Conservation (phyloP, 345 rosid genomes). For the Clarkia xantiana region DNA sequence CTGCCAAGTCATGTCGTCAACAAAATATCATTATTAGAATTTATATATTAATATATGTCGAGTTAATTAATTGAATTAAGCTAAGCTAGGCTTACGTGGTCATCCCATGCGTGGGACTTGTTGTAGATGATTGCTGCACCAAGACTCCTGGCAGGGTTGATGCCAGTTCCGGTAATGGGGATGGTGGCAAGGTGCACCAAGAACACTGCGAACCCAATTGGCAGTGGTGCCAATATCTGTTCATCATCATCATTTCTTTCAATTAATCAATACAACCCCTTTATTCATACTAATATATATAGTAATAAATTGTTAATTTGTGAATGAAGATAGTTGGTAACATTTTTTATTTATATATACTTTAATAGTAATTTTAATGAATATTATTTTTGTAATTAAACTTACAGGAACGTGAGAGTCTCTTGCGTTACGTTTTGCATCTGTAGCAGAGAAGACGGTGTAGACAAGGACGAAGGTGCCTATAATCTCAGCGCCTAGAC, state of each 20-base stretch:
- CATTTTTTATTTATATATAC: no score
- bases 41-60: no score
- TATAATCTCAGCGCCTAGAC: slow-evolving; percentile 7
- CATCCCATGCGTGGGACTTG: slow-evolving; percentile 2
- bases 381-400: no score
- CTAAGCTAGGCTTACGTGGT: slow-evolving; percentile 1
- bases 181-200: slow-evolving; percentile 7
- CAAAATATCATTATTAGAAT: no score
- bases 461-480: slow-evolving; percentile 7
- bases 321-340: no score
- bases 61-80: no score
- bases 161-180: slow-evolving; percentile 6
- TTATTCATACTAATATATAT: no score
- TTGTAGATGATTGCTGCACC: slow-evolving; percentile 6
- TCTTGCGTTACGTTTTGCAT: slow-evolving; percentile 12
- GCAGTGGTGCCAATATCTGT: slow-evolving; percentile 5
- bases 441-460: slow-evolving; percentile 13
- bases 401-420: slow-evolving; percentile 15
- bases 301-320: no score
- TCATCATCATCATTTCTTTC: no score
- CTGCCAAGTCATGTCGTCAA: no score
- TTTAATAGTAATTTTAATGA: no score
- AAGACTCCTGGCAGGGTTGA: slow-evolving; percentile 7
- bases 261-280: no score
- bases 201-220: slow-evolving; percentile 7